A percentile compares a stretch with the other conserved stretches of the same genome.
phyloP scores from a whole-genome alignment of 257 asterid species.

The Dorcoceras hygrometricum region DNA sequence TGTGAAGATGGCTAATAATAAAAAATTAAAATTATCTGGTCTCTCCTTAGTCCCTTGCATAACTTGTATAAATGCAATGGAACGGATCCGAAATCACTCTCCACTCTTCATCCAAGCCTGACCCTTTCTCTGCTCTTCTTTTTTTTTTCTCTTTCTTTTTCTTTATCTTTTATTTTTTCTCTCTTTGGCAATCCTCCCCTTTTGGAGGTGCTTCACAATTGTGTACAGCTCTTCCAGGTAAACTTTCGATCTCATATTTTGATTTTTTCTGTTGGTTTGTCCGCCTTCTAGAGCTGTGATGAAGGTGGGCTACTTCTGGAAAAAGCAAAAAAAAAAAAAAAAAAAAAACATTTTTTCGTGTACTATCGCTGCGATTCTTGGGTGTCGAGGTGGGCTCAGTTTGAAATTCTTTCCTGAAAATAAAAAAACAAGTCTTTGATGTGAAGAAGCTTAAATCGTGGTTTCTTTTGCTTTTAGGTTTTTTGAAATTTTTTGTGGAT shows the following conservation, averaged over 20 bases:
- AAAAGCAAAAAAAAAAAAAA: no score
- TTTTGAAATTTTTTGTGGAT: not conserved
- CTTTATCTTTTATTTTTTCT: not conserved
- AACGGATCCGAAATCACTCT: slow-evolving; percentile 36
- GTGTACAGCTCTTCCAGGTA: slow-evolving; percentile 71
- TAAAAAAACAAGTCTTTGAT: not conserved
- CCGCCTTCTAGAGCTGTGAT: slow-evolving; percentile 7
- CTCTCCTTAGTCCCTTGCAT: not conserved
- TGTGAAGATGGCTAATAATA: no score
- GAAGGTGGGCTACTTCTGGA: slow-evolving; percentile 14
- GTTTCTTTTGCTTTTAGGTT: not conserved
- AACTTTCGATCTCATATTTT: not conserved
- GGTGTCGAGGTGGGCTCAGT: not conserved
- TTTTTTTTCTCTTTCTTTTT: not conserved
- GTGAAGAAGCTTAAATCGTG: slow-evolving; percentile 15
- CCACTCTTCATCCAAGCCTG: slow-evolving; percentile 43
- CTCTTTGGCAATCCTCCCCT: slow-evolving; percentile 19
- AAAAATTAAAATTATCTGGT: not conserved
- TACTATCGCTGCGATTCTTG: not conserved
- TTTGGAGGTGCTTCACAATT: slow-evolving; percentile 19
- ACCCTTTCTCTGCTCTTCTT: slow-evolving; percentile 34
- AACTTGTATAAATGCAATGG: slow-evolving; percentile 38
- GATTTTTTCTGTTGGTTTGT: not conserved
- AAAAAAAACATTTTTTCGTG: not conserved
- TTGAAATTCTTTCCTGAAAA: not conserved